Percentiles rank a stretch among this genome's conserved stretches.
phyloP scores from a whole-genome alignment of 2,329 filamentous ascomycete genomes.

The Fusarium odoratissimum region DNA sequence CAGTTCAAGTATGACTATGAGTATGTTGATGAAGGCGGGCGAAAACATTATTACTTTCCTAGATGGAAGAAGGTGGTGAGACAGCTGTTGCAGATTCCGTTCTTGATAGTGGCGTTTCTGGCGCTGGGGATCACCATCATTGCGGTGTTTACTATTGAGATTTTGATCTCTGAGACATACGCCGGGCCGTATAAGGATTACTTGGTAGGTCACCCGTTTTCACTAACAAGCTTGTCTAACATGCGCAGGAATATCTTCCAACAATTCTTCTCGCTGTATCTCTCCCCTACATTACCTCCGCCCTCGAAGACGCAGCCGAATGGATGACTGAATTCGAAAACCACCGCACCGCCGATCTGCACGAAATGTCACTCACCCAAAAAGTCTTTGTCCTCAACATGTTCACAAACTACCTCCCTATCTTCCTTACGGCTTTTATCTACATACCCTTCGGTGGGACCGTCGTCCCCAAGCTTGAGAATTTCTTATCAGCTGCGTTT shows the following conservation, averaged over 20 bases:
- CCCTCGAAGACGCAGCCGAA: conserved; percentile 72
- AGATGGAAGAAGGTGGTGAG: conserved; percentile 71
- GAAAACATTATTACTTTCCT: conserved; percentile 71
- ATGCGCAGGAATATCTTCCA: conserved; percentile 73
- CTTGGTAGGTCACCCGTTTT: conserved; percentile 59
- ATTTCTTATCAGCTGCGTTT: conserved; percentile 64
- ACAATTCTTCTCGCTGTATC: conserved; percentile 76
- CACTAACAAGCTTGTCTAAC: background rate
- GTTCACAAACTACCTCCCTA: conserved; percentile 82
- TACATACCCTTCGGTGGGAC: conserved; percentile 79
- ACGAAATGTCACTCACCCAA: conserved; percentile 76
- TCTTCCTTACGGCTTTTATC: conserved; percentile 81
- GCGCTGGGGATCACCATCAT: conserved; percentile 75
- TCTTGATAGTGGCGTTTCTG: conserved; percentile 68
- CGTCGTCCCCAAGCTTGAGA: conserved; percentile 75
- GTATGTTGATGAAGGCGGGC: conserved; percentile 71
- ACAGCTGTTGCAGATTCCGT: conserved; percentile 76
- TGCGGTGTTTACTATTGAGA: conserved; percentile 77
- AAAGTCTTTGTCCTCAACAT: conserved; percentile 84
- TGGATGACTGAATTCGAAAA: conserved; percentile 78
- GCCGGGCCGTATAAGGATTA: conserved; percentile 74
- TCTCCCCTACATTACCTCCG: conserved; percentile 72
- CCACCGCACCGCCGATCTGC: conserved; percentile 76
- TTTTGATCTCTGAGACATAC: conserved; percentile 81
- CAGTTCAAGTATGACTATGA: conserved; percentile 74